Percentiles rank a stretch among this genome's conserved stretches.
Conservation (phyloP, 768 basidiomycete species). For the Hygrocybe punicea region DNA sequence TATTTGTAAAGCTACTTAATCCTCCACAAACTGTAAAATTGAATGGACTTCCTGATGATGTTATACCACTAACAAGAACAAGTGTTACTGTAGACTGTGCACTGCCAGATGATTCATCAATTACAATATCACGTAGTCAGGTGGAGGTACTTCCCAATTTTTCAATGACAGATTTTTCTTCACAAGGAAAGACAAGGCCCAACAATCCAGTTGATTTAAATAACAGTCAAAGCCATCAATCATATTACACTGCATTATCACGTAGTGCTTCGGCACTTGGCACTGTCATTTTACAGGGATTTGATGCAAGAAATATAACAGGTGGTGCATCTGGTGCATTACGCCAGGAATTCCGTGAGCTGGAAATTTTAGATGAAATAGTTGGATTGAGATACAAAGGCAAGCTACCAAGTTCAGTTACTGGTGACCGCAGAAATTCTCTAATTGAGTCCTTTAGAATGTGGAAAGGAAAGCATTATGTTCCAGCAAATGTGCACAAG, state of each 20-base stretch:
- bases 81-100: conserved; percentile 8
- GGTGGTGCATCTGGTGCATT: conserved; percentile 12
- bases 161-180: conserved; percentile 31
- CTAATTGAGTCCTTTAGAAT: conserved; percentile 1
- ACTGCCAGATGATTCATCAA: conserved; percentile 18
- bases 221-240: conserved; percentile 6
- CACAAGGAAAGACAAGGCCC: conserved; percentile 22
- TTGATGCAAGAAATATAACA: conserved; percentile 18
- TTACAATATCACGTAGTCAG: conserved; percentile 19
- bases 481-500: conserved; percentile 5
- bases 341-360: conserved; percentile 21
- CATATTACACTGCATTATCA: not conserved
- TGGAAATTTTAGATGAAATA: conserved; percentile 22
- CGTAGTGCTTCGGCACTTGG: conserved; percentile 6
- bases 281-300: conserved; percentile 27
- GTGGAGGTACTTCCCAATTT: conserved; percentile 24
- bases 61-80: conserved; percentile 23
- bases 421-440: not conserved
- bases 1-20: conserved; percentile 21
- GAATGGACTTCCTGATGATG: conserved; percentile 3
- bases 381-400: conserved; percentile 14
- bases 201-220: conserved; percentile 27
- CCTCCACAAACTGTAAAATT: conserved; percentile 1
- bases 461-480: conserved; percentile 3
- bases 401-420: conserved; percentile 1